phyloP scores from a whole-genome alignment of 139 green algal species.

The Closterium sp. region DNA sequence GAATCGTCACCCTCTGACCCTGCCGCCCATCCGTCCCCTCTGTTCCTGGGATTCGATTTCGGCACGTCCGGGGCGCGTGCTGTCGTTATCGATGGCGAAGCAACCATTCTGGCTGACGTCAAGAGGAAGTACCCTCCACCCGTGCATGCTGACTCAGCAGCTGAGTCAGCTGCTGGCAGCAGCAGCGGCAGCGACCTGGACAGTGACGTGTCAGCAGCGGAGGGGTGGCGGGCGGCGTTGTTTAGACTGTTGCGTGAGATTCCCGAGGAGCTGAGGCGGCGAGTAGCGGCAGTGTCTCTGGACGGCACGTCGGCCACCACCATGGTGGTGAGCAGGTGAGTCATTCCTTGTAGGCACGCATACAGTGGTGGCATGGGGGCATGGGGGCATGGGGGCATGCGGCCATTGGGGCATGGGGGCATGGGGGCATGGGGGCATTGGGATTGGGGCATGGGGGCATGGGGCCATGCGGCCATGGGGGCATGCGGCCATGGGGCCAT shows the following conservation, averaged over 20 bases:
- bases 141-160: background rate
- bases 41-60: slow-evolving; percentile 80
- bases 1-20: too few species aligned
- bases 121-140: slow-evolving; percentile 4
- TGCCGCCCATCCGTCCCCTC: too few species aligned
- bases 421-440: too few species aligned
- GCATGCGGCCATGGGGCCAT: too few species aligned
- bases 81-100: slow-evolving; percentile 72
- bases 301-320: slow-evolving; percentile 87
- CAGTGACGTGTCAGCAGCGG: slow-evolving; percentile 1
- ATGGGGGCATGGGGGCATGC: background rate
- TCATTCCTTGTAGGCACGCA: background rate
- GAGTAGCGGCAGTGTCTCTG: slow-evolving; percentile 60
- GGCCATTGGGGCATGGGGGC: too few species aligned
- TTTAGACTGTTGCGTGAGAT: slow-evolving; percentile 11
- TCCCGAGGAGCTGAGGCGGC: background rate
- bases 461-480: too few species aligned
- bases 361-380: background rate
- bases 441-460: too few species aligned
- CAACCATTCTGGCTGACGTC: background rate
- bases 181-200: background rate
- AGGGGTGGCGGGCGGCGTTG: slow-evolving; percentile 9
- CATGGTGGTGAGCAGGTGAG: slow-evolving; percentile 72
- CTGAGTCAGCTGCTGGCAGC: background rate
- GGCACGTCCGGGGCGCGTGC: slow-evolving; percentile 79